phyloP scores from a whole-genome alignment of 164 flowering plant species.

The Berberis thunbergii region DNA sequence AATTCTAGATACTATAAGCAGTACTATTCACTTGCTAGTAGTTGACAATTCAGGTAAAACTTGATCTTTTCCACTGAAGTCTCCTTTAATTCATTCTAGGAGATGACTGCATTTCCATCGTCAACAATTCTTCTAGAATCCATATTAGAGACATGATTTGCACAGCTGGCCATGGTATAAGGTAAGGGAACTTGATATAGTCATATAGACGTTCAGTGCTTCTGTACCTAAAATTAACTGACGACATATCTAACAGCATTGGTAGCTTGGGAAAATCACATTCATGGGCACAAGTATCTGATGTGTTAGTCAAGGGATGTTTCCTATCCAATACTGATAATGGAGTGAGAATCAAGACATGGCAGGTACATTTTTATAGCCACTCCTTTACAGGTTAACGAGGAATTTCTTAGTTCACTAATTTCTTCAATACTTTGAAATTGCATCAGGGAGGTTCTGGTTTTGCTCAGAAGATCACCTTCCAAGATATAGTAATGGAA shows the following conservation, averaged over 20 bases:
- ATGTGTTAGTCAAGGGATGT: slow-evolving; percentile 58
- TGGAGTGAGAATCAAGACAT: slow-evolving; percentile 87
- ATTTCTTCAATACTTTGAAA: slow-evolving; percentile 6
- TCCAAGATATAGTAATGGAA: slow-evolving; percentile 58
- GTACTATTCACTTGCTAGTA: no score
- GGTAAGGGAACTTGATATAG: slow-evolving; percentile 33
- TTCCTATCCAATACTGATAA: slow-evolving; percentile 57
- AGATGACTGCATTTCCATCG: slow-evolving; percentile 92
- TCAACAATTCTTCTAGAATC: slow-evolving; percentile 61
- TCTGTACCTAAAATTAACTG: slow-evolving; percentile 4
- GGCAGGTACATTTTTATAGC: slow-evolving; percentile 58
- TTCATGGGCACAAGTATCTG: slow-evolving; percentile 37
- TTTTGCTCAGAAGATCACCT: slow-evolving; percentile 38
- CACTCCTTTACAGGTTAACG: no score
- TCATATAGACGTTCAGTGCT: not conserved
- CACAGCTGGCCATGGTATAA: slow-evolving; percentile 96
- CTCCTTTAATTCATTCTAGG: slow-evolving; percentile 30
- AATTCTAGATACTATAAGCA: no score
- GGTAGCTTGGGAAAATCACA: slow-evolving; percentile 80
- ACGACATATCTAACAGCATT: slow-evolving; percentile 32
- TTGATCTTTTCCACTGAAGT: no score
- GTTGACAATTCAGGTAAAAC: no score
- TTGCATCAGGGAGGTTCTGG: slow-evolving; percentile 79
- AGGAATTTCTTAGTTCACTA: not conserved
- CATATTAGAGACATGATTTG: slow-evolving; percentile 44